Evolutionary conservation across 1,284 basidiomycete species (phyloP), one percentile per base, ranked within the genome.

Genomic region (Apiotrichum brassicae): DNA sequence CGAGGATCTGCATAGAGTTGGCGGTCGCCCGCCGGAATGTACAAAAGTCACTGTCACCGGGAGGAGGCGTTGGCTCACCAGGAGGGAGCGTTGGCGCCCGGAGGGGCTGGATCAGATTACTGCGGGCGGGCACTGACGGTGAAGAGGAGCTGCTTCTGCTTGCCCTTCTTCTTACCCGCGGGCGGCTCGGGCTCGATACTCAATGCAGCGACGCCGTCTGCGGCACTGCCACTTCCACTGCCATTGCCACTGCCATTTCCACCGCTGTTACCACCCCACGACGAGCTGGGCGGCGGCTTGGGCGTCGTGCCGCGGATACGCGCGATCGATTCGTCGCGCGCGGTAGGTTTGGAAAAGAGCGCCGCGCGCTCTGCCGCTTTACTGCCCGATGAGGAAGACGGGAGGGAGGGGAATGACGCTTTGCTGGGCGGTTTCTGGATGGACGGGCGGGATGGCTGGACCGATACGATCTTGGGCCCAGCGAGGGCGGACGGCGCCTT

Each of bases 141-240:
- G 63, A 91, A 90, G 60, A 92, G 68, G 19, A 82, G 84, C 75
- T 91, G 86, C 72, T 90, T 90, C 66, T 82, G 79, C 68, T 89
- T 90, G 2, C 83, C 83, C 69, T 82, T 81, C 58, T 82, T 82
- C 57, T 64, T 63, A 19, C 56, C 62, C 7, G 42, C 34, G 3
- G 36, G 42, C 6, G 33, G 18, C 14, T 16, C 24, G 9, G 53
- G 56, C 19, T 48, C 47, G 22, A 65, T 5, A 16, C 36, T 53
- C 40, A 66, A 24, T n/a, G 22, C 53, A 9, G 55, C 54, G 20
- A 56, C 46, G 19, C 49, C 57, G 6, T 20, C 25, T 6, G 24
- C 5, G 33, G 41, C 65, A 6, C 24, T 43, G n/a, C n/a, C n/a
- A n/a, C n/a, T n/a, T n/a, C n/a, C n/a, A n/a, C n/a, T n/a, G n/a